Percentiles rank a stretch among this genome's conserved stretches.
Evolutionary conservation across 2,329 filamentous ascomycete species (phyloP).

Genomic region (Pseudogymnoascus sp.): DNA sequence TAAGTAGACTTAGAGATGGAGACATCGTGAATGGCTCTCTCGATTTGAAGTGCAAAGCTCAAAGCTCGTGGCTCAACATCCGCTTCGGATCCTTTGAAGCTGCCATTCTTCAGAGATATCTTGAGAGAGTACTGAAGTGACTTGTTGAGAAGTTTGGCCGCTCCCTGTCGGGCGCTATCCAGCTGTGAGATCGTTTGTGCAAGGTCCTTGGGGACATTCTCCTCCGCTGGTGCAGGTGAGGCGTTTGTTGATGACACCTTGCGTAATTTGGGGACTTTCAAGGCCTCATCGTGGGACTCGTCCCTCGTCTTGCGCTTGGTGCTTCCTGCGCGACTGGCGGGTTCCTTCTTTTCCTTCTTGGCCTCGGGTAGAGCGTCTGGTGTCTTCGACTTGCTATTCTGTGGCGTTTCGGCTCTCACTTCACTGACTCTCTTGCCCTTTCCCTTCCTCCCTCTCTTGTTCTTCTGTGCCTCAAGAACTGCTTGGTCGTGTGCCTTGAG

Average conservation of each 20-base stretch:
- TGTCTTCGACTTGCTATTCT: constrained; percentile 27
- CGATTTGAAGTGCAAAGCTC: constrained; percentile 68
- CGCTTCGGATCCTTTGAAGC: constrained; percentile 55
- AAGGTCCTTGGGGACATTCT: constrained; percentile 42
- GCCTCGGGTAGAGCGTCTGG: constrained; percentile 14
- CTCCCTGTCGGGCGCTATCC: constrained; percentile 55
- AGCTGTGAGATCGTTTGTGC: constrained; percentile 46
- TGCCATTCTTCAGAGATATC: constrained; percentile 57
- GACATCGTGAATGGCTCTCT: constrained; percentile 57
- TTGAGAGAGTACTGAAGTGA: constrained; percentile 59
- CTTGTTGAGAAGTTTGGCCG: constrained; percentile 63
- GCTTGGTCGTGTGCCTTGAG: constrained; percentile 56
- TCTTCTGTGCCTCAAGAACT: constrained; percentile 48
- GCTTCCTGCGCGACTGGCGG: constrained; percentile 30
- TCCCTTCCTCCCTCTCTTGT: constrained; percentile 54
- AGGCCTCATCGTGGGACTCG: constrained; percentile 43
- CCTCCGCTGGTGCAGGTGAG: constrained; percentile 20
- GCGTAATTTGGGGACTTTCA: constrained; percentile 35
- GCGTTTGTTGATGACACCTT: constrained; percentile 45
- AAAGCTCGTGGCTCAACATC: constrained; percentile 59
- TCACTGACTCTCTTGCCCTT: constrained; percentile 56
- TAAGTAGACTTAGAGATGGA: constrained; percentile 47
- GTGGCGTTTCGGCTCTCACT: constrained; percentile 33
- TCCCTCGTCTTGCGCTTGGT: constrained; percentile 52
- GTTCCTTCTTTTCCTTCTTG: constrained; percentile 37